Evolutionary conservation across 1,139 yeast genomes (phyloP), one percentile per base, ranked within the genome.

Genomic region (Geotrichum siamense): DNA sequence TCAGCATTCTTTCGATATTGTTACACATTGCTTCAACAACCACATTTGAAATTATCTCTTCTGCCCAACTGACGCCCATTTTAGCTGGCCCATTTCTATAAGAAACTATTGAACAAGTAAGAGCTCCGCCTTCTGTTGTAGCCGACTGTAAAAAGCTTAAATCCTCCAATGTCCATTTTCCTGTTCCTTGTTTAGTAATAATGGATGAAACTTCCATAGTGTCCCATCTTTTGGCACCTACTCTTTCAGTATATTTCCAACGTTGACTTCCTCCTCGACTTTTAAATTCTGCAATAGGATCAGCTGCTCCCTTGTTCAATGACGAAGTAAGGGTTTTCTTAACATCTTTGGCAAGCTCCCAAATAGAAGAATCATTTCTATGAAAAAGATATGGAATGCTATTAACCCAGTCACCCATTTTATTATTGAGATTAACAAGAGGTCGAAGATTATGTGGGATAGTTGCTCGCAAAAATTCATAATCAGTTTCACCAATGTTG

Each of bases 361-460:
- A 8, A 9, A 19, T 3, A 6, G 16, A 15, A 9, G 5, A 12
- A 10, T 32, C 23, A 10, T 32, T 10, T 10, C 22, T 16, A 17
- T 32, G 16, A 8, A 32, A 3, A 8, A 19, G 16, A 32, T 17
- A 8, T 8, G n/a, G 15, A 19, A 32, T 32, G 6, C 36, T 32
- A 5, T 21, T 17, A 3, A 32, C 36, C 16, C 16, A 32, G 19
- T 32, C 22, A 5, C 36, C 36, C 10, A 19, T 19, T 13, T 32
- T 23, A 19, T 16, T 19, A 12, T 20, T n/a, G 10, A 22, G 22
- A 16, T 25, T 26, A 34, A 26, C 17, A 16, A 40, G 19, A 5
- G 43, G 29, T n/a, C 43, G 39, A n/a, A 40, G 39, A 16, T 40
- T 40, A 2, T 38, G 39, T 3, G 43, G 43, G 16, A 40, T 21